Evolutionary conservation across 345 rosid species (phyloP).

Genomic region (Geranium brycei): DNA sequence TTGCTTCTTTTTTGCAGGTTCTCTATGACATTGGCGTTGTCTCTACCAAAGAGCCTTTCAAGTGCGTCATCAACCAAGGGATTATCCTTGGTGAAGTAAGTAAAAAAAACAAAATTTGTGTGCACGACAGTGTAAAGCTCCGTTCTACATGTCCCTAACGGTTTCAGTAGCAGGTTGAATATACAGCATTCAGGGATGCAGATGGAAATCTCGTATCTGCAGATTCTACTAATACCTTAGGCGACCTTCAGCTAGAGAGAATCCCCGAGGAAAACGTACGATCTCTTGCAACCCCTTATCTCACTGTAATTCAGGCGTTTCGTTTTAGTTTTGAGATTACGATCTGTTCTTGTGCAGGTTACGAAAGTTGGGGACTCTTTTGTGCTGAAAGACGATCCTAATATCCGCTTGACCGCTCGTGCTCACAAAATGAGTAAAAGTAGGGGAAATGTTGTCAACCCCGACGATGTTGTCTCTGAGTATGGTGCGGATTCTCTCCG

Average conservation of each 20-base stretch:
- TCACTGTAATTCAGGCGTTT: not conserved
- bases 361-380: conserved; percentile 63
- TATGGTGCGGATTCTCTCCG: conserved; percentile 96
- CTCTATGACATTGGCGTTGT: conserved; percentile 87
- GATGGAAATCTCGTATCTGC: conserved; percentile 67
- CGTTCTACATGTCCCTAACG: conserved; percentile 13
- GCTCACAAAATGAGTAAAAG: conserved; percentile 96
- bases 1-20: conserved; percentile 36
- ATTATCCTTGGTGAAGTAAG: conserved; percentile 93
- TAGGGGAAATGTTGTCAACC: conserved; percentile 91
- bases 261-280: conserved; percentile 61
- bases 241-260: conserved; percentile 45
- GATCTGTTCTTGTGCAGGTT: conserved; percentile 27
- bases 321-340: not conserved
- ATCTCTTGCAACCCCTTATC: conserved; percentile 2
- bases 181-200: conserved; percentile 52
- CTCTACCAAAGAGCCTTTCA: conserved; percentile 87
- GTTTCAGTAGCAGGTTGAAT: conserved; percentile 60
- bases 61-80: conserved; percentile 95
- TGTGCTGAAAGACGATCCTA: conserved; percentile 52
- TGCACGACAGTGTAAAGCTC: conserved; percentile 3
- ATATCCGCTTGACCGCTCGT: conserved; percentile 54
- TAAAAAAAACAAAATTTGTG: conserved; percentile 6
- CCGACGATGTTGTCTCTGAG: conserved; percentile 74
- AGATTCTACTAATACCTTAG: conserved; percentile 26